phyloP scores from a whole-genome alignment of 495 filamentous ascomycete species.

The Neurospora hispaniola region DNA sequence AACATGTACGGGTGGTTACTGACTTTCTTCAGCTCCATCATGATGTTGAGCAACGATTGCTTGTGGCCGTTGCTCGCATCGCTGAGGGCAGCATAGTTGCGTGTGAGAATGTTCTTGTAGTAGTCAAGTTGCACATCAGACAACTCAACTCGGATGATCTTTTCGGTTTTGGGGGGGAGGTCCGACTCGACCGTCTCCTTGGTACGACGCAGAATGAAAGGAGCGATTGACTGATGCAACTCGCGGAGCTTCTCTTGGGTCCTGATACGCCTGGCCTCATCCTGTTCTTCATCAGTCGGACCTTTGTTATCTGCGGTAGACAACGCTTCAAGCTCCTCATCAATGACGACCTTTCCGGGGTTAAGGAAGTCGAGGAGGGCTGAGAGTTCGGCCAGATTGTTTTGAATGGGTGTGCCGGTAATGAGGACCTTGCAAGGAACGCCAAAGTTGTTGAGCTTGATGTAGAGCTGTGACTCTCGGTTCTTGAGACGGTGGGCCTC shows the following conservation, averaged over 20 bases:
- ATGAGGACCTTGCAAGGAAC: slow-evolving; percentile 81
- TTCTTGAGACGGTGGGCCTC: slow-evolving; percentile 98
- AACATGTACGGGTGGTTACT: slow-evolving; percentile 99
- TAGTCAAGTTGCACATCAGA: slow-evolving; percentile 94
- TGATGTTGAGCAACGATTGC: slow-evolving; percentile 93
- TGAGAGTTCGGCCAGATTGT: slow-evolving; percentile 83
- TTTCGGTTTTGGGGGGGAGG: slow-evolving; percentile 90
- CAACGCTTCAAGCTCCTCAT: slow-evolving; percentile 69
- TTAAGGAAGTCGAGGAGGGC: slow-evolving; percentile 93
- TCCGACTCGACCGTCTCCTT: slow-evolving; percentile 96
- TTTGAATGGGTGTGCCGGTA: slow-evolving; percentile 95
- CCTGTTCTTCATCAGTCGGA: slow-evolving; percentile 16
- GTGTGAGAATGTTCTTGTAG: slow-evolving; percentile 96
- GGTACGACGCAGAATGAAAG: slow-evolving; percentile 90
- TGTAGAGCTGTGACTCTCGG: slow-evolving; percentile 82
- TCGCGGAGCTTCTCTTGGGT: slow-evolving; percentile 42
- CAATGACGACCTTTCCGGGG: slow-evolving; percentile 75
- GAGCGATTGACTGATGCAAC: slow-evolving; percentile 64
- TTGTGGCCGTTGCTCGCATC: slow-evolving; percentile 80
- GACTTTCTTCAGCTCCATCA: slow-evolving; percentile 99
- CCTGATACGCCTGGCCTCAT: slow-evolving; percentile 24
- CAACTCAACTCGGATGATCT: slow-evolving; percentile 94
- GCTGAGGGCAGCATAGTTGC: slow-evolving; percentile 92
- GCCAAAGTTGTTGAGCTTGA: slow-evolving; percentile 72
- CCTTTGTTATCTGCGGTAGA: slow-evolving; percentile 30